Conservation (phyloP, 208 protist species). For the Zelonia costaricensis region DNA sequence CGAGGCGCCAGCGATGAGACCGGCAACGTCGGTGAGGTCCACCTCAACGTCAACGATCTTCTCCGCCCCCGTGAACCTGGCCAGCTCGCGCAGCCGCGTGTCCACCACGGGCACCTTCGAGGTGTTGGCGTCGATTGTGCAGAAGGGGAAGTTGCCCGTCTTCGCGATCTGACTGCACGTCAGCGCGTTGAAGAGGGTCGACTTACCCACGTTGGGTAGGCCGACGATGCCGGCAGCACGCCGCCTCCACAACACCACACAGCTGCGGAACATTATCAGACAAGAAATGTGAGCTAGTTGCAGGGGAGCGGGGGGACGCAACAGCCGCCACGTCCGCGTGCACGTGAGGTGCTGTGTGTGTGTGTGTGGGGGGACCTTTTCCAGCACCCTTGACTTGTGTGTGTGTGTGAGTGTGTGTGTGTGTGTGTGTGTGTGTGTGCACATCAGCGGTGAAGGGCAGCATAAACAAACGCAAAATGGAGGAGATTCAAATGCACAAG, state of each 20-base stretch:
- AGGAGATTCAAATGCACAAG: no score
- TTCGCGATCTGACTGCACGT: conserved; percentile 87
- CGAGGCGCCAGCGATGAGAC: conserved; percentile 86
- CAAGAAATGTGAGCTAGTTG: no score
- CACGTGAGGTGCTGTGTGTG: no score
- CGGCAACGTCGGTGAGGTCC: conserved; percentile 88
- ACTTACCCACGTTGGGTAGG: conserved; percentile 93
- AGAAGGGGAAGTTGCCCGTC: conserved; percentile 94
- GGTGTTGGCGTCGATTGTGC: conserved; percentile 92
- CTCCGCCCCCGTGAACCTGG: conserved; percentile 56
- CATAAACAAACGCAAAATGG: no score
- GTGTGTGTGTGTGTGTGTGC: no score
- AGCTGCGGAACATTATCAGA: conserved; percentile 20
- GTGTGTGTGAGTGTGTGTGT: no score
- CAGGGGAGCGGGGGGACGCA: not conserved
- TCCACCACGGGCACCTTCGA: conserved; percentile 81
- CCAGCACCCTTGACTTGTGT: no score
- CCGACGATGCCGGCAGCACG: conserved; percentile 88
- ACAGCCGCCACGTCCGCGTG: no score
- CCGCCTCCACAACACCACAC: conserved; percentile 26
- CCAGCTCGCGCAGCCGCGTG: conserved; percentile 68
- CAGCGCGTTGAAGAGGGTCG: conserved; percentile 93
- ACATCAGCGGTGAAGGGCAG: no score
- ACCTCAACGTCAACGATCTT: conserved; percentile 81
- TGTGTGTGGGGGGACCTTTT: no score